These are phyloP conservation scores for Xanthoceras sorbifolium DNA, from an alignment of 345 rosid genomes.

Conservation along the genomic window DNA sequence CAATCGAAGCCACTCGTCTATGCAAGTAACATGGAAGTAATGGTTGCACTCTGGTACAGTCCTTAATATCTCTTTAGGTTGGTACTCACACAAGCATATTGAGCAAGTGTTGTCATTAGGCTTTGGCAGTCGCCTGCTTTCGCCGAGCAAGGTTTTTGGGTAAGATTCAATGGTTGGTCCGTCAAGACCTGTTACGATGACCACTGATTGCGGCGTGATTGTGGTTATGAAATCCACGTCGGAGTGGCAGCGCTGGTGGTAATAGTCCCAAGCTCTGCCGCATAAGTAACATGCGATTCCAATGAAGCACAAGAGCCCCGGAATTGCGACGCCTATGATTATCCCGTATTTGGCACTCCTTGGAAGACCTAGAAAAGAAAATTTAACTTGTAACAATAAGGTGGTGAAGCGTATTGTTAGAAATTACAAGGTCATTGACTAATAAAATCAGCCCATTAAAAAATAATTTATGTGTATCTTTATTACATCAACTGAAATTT, in stretches of 20 bases:
- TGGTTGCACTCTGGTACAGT: constrained; percentile 66
- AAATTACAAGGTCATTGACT: neutral
- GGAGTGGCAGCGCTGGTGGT: constrained; percentile 1
- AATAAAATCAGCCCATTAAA: too few species aligned
- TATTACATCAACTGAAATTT: too few species aligned
- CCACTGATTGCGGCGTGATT: neutral
- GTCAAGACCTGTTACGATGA: constrained; percentile 37
- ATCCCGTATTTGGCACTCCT: constrained; percentile 52
- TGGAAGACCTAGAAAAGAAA: constrained; percentile 29
- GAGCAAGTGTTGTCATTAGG: constrained; percentile 53
- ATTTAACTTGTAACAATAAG: neutral
- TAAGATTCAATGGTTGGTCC: constrained; percentile 47
- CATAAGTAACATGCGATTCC: constrained; percentile 33
- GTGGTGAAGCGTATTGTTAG: neutral
- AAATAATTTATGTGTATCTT: too few species aligned
- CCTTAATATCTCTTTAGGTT: constrained; percentile 50
- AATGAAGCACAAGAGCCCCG: constrained; percentile 44
- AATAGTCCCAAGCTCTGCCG: constrained; percentile 15
- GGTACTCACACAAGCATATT: constrained; percentile 57
- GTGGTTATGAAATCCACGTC: constrained; percentile 2
- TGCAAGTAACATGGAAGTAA: constrained; percentile 56
- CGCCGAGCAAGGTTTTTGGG: constrained; percentile 53
- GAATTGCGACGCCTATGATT: constrained; percentile 49
- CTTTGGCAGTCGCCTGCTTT: constrained; percentile 51
- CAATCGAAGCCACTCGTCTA: constrained; percentile 64